Evolutionary conservation across 805 yeast genomes (phyloP).

Genomic region (Grigorovia humatica): DNA sequence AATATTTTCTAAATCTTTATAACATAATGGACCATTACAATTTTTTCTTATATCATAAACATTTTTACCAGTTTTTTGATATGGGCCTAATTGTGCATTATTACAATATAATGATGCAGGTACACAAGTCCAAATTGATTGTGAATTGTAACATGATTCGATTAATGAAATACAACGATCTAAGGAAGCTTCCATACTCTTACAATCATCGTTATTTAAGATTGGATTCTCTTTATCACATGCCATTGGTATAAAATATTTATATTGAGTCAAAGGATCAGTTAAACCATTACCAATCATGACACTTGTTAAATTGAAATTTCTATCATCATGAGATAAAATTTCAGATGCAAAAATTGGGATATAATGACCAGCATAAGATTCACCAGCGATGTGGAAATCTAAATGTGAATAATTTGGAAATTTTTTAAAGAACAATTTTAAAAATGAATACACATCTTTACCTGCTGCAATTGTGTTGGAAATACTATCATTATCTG

Average conservation of each 20-base stretch:
- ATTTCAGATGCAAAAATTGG: constrained; percentile 84
- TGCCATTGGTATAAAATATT: constrained; percentile 83
- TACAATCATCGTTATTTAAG: constrained; percentile 70
- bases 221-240: constrained; percentile 84
- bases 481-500: constrained; percentile 47
- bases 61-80: constrained; percentile 76
- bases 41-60: constrained; percentile 79
- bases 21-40: constrained; percentile 68
- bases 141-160: constrained; percentile 64
- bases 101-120: constrained; percentile 90
- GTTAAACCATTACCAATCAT: constrained; percentile 88
- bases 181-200: constrained; percentile 51
- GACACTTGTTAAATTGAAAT: constrained; percentile 61
- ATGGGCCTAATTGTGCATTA: constrained; percentile 71
- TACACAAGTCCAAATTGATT: constrained; percentile 73
- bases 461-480: constrained; percentile 65
- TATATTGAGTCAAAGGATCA: constrained; percentile 72
- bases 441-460: constrained; percentile 39
- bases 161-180: constrained; percentile 73
- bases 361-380: constrained; percentile 94
- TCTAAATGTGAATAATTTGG: constrained; percentile 71
- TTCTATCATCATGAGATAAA: constrained; percentile 49
- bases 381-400: constrained; percentile 83
- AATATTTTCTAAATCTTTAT: constrained; percentile 64
- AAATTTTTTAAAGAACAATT: constrained; percentile 56